A percentile compares a stretch with the other conserved stretches of the same genome.
These are phyloP conservation scores for Aphanomyces invadans DNA, from an alignment of 352 stramenopile genomes.

Conservation along the genomic window DNA sequence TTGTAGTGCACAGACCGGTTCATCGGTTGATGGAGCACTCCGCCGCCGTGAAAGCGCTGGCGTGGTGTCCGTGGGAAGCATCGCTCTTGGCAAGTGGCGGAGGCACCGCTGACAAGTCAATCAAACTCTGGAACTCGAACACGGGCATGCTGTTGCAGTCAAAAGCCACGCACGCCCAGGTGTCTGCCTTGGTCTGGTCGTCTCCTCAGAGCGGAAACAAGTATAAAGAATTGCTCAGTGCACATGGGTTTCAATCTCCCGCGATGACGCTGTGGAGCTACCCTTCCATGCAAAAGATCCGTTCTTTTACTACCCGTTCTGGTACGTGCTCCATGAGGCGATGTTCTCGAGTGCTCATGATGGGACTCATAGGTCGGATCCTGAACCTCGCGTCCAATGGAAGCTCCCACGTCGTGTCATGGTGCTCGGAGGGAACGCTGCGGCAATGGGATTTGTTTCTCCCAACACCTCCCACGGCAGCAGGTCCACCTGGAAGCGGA, in stretches of 20 bases:
- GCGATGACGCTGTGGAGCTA: constrained; percentile 16
- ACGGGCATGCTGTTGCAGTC: neutral
- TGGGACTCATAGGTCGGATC: neutral
- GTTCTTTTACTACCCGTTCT: neutral
- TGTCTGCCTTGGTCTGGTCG: constrained; percentile 15
- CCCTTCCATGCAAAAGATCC: neutral
- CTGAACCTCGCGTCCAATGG: neutral
- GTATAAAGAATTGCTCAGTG: constrained; percentile 8
- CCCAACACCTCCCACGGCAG: neutral
- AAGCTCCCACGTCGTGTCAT: constrained; percentile 4
- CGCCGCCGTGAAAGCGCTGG: constrained; percentile 12
- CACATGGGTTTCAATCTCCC: neutral
- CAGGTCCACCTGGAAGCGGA: neutral
- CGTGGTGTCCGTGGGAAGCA: constrained; percentile 8
- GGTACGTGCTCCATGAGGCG: neutral
- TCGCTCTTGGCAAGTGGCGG: constrained; percentile 7
- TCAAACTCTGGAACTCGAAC: constrained; percentile 12
- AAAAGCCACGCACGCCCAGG: neutral
- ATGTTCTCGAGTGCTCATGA: too few species aligned
- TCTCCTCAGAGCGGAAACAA: neutral
- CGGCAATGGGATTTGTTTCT: constrained; percentile 11
- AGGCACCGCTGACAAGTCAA: constrained; percentile 4
- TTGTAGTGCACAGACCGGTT: too few species aligned
- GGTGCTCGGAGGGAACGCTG: constrained; percentile 4
- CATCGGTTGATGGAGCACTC: neutral